Percentiles rank a stretch among this genome's conserved stretches.
These are phyloP conservation scores for Talaromyces sp. DNA, from an alignment of 2,329 filamentous ascomycete species.

Conservation along the genomic window DNA sequence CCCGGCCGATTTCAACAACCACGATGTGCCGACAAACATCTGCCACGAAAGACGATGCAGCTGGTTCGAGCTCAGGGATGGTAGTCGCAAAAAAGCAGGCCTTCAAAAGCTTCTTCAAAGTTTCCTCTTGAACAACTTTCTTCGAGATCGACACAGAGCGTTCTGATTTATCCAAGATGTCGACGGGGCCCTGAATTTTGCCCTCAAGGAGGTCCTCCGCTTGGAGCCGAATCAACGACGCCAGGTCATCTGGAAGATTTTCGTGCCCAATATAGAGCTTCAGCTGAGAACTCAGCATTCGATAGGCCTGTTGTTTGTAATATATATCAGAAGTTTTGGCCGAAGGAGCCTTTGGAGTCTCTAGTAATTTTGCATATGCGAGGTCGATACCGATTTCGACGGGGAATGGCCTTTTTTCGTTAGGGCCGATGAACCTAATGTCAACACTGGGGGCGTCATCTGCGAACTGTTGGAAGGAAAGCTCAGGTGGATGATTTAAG, in stretches of 20 bases:
- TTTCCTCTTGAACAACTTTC: conserved; percentile 76
- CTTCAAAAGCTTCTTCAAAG: conserved; percentile 81
- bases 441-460: conserved; percentile 88
- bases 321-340: conserved; percentile 66
- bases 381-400: conserved; percentile 80
- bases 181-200: conserved; percentile 66
- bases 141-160: conserved; percentile 80
- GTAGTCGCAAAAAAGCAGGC: conserved; percentile 82
- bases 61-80: conserved; percentile 71
- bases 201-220: conserved; percentile 76
- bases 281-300: conserved; percentile 79
- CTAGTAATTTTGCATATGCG: conserved; percentile 82
- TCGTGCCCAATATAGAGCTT: conserved; percentile 89
- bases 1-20: conserved; percentile 79
- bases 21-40: conserved; percentile 88
- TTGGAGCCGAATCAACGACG: conserved; percentile 77
- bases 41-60: conserved; percentile 69
- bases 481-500: conserved; percentile 80
- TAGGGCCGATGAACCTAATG: conserved; percentile 81
- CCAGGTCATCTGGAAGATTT: conserved; percentile 81
- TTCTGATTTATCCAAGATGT: conserved; percentile 68
- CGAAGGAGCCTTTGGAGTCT: conserved; percentile 61
- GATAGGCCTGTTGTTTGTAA: conserved; percentile 91
- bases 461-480: conserved; percentile 77
- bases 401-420: conserved; percentile 82